Conservation (phyloP, 306 rosid genomes). For the Hippophae gyantsensis region DNA sequence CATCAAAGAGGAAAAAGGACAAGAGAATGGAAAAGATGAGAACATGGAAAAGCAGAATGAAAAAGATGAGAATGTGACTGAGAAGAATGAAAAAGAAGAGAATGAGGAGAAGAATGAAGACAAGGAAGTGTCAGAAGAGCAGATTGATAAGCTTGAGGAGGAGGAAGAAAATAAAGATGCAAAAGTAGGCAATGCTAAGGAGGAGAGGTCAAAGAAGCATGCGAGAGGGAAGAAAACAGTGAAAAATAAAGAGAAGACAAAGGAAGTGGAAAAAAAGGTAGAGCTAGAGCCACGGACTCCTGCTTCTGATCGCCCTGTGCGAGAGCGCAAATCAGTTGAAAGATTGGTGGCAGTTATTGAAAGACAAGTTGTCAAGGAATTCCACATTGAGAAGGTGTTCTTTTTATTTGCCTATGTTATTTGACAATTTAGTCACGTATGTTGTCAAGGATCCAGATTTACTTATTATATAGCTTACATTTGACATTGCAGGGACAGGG, state of each 20-base stretch:
- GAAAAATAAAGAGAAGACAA: constrained; percentile 41
- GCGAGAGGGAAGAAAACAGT: constrained; percentile 30
- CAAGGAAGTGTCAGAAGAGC: neutral
- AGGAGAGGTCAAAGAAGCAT: constrained; percentile 38
- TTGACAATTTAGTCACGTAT: constrained; percentile 6
- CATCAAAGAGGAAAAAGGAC: neutral
- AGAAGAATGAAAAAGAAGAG: constrained; percentile 17
- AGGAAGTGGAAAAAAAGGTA: constrained; percentile 26
- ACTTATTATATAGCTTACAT: constrained; percentile 17
- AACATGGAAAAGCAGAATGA: neutral
- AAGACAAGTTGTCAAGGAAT: constrained; percentile 58
- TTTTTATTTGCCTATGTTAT: constrained; percentile 7
- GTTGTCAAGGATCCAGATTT: constrained; percentile 5
- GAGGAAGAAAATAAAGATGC: constrained; percentile 23
- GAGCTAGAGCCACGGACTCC: constrained; percentile 73
- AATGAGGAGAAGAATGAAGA: constrained; percentile 19
- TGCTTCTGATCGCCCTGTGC: constrained; percentile 68
- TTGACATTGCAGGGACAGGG: constrained; percentile 76
- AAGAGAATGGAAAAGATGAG: neutral
- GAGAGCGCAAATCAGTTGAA: constrained; percentile 93
- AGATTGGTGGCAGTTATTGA: constrained; percentile 86
- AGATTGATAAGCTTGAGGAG: neutral
- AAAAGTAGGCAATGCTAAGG: constrained; percentile 30
- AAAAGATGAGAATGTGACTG: constrained; percentile 11
- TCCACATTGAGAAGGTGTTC: constrained; percentile 74